Percentiles rank a stretch among this genome's conserved stretches.
Evolutionary conservation across 495 filamentous ascomycete genomes (phyloP).

Genomic region (Daldinia grandis): DNA sequence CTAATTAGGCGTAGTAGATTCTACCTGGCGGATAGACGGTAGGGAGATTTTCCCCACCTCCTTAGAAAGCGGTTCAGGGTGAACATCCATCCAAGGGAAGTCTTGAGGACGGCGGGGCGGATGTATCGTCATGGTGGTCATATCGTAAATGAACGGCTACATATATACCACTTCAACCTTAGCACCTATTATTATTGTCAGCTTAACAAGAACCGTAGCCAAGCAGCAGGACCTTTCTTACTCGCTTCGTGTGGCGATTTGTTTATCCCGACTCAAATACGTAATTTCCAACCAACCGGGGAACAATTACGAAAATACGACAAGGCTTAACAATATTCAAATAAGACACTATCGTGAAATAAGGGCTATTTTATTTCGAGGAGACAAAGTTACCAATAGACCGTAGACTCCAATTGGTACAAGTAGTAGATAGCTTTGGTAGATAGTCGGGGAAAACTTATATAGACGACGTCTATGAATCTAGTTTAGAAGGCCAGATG

Average conservation of each 20-base stretch:
- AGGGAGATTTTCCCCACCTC: constrained; percentile 48
- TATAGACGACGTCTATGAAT: neutral
- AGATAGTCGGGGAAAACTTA: neutral
- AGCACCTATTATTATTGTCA: constrained; percentile 16
- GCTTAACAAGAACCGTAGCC: neutral
- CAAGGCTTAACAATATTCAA: neutral
- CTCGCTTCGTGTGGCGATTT: neutral
- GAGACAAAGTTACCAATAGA: neutral
- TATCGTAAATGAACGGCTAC: constrained; percentile 27
- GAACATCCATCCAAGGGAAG: constrained; percentile 41
- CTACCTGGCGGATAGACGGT: constrained; percentile 57
- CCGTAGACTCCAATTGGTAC: neutral
- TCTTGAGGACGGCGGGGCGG: constrained; percentile 40
- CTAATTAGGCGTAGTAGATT: neutral
- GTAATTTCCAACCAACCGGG: neutral
- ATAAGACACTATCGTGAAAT: neutral
- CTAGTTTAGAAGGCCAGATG: constrained; percentile 9
- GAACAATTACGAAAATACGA: neutral
- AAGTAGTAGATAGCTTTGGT: neutral
- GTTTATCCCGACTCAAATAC: neutral
- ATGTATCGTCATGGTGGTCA: constrained; percentile 49
- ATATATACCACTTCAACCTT: neutral
- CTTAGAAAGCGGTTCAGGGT: constrained; percentile 31
- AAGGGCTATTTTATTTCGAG: neutral
- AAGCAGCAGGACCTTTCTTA: neutral